A percentile compares a stretch with the other conserved stretches of the same genome.
phyloP scores from a whole-genome alignment of 225 moss, liverwort and hornwort genomes.

The Sphagnum tenellum region DNA sequence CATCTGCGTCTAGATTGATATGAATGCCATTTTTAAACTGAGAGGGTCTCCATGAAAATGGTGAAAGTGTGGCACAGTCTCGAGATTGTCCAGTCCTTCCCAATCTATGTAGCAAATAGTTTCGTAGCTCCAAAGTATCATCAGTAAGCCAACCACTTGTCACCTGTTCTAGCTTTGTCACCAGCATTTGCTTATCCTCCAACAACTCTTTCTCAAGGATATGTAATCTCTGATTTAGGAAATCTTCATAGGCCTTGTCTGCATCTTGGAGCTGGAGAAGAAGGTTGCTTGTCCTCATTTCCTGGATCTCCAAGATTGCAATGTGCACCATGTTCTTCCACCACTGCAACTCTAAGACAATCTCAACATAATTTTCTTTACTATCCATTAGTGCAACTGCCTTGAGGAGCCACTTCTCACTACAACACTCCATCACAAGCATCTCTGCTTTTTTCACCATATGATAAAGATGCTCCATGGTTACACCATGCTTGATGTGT shows the following conservation, averaged over 20 bases:
- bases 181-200: background rate
- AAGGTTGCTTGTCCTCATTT: background rate
- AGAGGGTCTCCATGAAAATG: background rate
- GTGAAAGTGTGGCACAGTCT: background rate
- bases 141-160: background rate
- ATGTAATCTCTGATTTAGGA: too few relatives aligned
- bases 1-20: background rate
- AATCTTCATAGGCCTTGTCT: background rate
- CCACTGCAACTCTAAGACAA: constrained; percentile 15
- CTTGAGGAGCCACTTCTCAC: background rate
- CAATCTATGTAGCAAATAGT: background rate
- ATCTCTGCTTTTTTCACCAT: constrained; percentile 16
- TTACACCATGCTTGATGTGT: background rate
- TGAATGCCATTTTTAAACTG: background rate
- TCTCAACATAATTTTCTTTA: constrained; percentile 13
- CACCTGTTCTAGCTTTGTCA: background rate
- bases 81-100: too few relatives aligned
- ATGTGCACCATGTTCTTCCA: constrained; percentile 11
- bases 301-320: background rate
- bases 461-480: constrained; percentile 8
- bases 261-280: background rate
- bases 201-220: background rate
- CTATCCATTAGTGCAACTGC: constrained; percentile 2
- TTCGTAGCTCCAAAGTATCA: background rate
- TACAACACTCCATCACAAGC: constrained; percentile 14